Evolutionary conservation across 1,284 basidiomycete genomes (phyloP).

Genomic region (Fistulinella staudtii): DNA sequence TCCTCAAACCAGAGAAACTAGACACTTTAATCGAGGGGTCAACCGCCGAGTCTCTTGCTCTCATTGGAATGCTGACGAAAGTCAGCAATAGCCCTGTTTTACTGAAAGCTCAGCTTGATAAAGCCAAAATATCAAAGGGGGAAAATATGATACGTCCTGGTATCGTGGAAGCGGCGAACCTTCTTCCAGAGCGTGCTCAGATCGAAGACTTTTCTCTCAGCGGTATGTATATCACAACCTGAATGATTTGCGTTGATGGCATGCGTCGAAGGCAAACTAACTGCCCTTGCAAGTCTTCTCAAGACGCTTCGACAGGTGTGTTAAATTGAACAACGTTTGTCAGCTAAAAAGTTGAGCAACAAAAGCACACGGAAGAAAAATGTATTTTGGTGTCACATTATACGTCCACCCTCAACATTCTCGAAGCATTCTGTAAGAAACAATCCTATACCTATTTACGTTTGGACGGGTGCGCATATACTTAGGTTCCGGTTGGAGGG

Average conservation of each 20-base stretch:
- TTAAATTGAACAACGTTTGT: not conserved
- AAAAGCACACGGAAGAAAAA: slow-evolving; percentile 82
- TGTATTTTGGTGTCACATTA: slow-evolving; percentile 90
- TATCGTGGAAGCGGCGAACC: slow-evolving; percentile 57
- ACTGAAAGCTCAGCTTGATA: slow-evolving; percentile 53
- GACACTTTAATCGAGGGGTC: slow-evolving; percentile 64
- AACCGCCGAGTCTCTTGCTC: slow-evolving; percentile 76
- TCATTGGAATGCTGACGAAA: slow-evolving; percentile 82
- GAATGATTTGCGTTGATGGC: not conserved
- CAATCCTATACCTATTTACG: slow-evolving; percentile 78
- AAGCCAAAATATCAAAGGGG: slow-evolving; percentile 30
- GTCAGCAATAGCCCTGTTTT: slow-evolving; percentile 92
- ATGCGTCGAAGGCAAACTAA: slow-evolving; percentile 69
- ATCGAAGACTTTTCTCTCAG: slow-evolving; percentile 73
- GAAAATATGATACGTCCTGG: slow-evolving; percentile 45
- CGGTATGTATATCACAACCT: slow-evolving; percentile 43
- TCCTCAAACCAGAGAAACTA: slow-evolving; percentile 67
- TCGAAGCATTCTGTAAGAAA: slow-evolving; percentile 82
- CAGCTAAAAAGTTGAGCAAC: slow-evolving; percentile 1
- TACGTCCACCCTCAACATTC: slow-evolving; percentile 87
- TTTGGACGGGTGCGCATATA: slow-evolving; percentile 72
- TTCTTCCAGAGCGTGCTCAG: slow-evolving; percentile 62
- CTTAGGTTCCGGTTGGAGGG: not conserved
- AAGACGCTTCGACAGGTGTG: slow-evolving; percentile 56
- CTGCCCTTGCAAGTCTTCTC: slow-evolving; percentile 73